A percentile compares a stretch with the other conserved stretches of the same genome.
phyloP scores from a whole-genome alignment of 352 stramenopile species.

The Globisporangium paroecandrum region DNA sequence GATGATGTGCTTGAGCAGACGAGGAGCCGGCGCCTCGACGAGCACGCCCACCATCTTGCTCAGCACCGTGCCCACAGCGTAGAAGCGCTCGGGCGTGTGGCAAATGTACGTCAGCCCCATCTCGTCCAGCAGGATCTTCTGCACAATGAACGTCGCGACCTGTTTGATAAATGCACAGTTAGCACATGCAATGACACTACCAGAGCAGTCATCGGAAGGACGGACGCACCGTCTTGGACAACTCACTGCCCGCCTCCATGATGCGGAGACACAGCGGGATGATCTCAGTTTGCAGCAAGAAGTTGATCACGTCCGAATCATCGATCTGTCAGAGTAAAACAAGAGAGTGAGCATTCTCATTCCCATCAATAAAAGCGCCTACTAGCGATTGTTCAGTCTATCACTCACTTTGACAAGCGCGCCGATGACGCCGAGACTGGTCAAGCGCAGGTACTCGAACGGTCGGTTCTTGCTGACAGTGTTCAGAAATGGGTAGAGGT shows the following conservation, averaged over 20 bases:
- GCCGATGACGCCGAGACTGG: conserved; percentile 97
- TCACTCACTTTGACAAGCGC: conserved; percentile 93
- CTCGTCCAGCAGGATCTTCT: conserved; percentile 99
- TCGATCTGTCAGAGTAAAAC: conserved; percentile 79
- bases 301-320: conserved; percentile 98
- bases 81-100: conserved; percentile 94
- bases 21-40: conserved; percentile 90
- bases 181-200: background rate
- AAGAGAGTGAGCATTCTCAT: background rate
- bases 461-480: conserved; percentile 97
- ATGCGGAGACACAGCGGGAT: conserved; percentile 98
- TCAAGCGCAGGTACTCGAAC: conserved; percentile 99
- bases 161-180: conserved; percentile 2
- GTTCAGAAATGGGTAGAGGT: conserved; percentile 99
- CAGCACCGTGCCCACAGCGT: conserved; percentile 90
- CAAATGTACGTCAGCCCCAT: conserved; percentile 99
- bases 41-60: conserved; percentile 97
- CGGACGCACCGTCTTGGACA: conserved; percentile 93
- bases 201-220: background rate
- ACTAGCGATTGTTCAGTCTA: background rate
- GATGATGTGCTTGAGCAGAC: conserved; percentile 99
- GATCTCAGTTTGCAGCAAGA: conserved; percentile 99
- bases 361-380: background rate
- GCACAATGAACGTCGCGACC: conserved; percentile 99
- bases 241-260: conserved; percentile 98